Percentiles rank a stretch among this genome's conserved stretches.
These are phyloP conservation scores for Zymoseptoria tritici DNA, from an alignment of 2,329 filamentous ascomycete genomes.

Conservation along the genomic window DNA sequence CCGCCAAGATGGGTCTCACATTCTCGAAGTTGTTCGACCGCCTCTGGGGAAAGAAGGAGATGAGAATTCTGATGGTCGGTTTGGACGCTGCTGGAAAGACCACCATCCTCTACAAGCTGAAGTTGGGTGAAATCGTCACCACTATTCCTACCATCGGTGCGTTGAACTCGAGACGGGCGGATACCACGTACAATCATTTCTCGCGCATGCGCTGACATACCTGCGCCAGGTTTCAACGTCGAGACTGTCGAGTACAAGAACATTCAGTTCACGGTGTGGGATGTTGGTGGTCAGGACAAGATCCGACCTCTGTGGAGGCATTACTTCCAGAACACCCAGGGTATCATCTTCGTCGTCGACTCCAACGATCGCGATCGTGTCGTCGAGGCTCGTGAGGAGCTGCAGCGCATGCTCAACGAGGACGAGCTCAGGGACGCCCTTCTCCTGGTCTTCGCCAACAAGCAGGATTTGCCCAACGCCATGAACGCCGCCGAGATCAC, in stretches of 20 bases:
- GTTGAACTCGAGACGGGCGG: conserved; percentile 17
- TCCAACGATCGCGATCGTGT: conserved; percentile 86
- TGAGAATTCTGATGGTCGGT: conserved; percentile 96
- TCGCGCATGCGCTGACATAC: conserved; percentile 5
- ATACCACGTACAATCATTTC: not conserved
- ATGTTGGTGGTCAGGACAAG: conserved; percentile 98
- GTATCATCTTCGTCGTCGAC: conserved; percentile 97
- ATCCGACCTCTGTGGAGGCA: conserved; percentile 95
- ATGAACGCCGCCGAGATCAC: conserved; percentile 99
- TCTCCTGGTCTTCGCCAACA: conserved; percentile 94
- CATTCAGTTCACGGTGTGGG: conserved; percentile 99
- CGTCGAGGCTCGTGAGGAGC: conserved; percentile 84
- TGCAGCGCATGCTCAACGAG: conserved; percentile 96
- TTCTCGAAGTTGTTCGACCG: conserved; percentile 96
- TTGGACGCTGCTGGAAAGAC: conserved; percentile 98
- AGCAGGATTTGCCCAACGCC: conserved; percentile 94
- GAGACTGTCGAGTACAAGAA: conserved; percentile 99
- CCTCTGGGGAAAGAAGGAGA: conserved; percentile 98
- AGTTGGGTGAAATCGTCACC: conserved; percentile 95
- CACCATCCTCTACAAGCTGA: conserved; percentile 97
- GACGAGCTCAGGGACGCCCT: conserved; percentile 95
- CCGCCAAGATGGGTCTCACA: conserved; percentile 80
- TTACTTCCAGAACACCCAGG: conserved; percentile 94
- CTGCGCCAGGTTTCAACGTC: conserved; percentile 72
- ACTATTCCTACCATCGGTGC: conserved; percentile 89